Base-by-base conservation (phyloP, 2,329 filamentous ascomycete species). In the Colletotrichum higginsianum region DNA sequence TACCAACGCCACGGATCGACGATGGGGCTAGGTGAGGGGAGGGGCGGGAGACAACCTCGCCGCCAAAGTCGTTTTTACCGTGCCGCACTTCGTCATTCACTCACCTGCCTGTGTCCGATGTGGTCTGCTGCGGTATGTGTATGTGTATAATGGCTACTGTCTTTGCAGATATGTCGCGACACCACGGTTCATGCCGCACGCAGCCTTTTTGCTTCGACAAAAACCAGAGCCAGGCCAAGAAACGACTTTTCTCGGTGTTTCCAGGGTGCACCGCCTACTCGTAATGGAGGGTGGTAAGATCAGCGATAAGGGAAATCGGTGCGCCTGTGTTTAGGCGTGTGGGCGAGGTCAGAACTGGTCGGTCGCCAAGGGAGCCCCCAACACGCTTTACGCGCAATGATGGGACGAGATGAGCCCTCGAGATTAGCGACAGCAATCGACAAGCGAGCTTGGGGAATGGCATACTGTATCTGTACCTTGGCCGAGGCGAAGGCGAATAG, bases 1-100 rank as follows among this genome's bases (percentile, higher is more conserved):
- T 60, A 63, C 68, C 50, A 71, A 55, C 58, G 57, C 65, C 47
- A 60, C 52, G 47, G 58, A 69, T 60, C 53, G 46, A 67, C 42
- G 38, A n/a, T 9, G 23, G n/a, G 9, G 46, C 46, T 50, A 55
- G 21, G 21, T 44, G 47, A 44, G 50, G 67, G 50, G 67, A 55
- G 53, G 56, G 64, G 47, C 57, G 47, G 61, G 30, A 52, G 60
- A 52, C 44, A 52, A 13, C 26, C 12, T 7, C 30, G 30, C 30
- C 35, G 5, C 35, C 11, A 18, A 18, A 30, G 8, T 21, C 30
- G 13, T 7, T 30, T 11, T 56, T 13, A n/a, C 35, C n/a, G 15
- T 3, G 38, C 11, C 6, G 15, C 8, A n/a, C 49, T 52, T n/a
- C 18, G 40, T 30, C 8, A 7, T 9, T 8, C 7, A 30, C 26